Evolutionary conservation across 2,329 filamentous ascomycete genomes (phyloP), one percentile per base, ranked within the genome.

Genomic region (Paraconiothyrium sp.): DNA sequence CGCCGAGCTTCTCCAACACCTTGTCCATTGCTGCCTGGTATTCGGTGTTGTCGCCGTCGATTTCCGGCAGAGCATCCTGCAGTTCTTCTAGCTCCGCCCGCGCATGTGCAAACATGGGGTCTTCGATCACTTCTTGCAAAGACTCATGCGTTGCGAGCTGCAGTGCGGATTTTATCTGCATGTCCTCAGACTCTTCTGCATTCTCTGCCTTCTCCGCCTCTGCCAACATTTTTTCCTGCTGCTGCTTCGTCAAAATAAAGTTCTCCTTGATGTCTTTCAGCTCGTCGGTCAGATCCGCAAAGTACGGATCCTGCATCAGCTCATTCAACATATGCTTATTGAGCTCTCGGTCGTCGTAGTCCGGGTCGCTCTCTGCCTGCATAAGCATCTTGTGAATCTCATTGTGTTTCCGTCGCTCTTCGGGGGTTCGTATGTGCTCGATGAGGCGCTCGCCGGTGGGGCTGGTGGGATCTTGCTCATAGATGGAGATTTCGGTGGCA

Each of bases 241-340:
- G 37, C 54, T 35, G 22, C 20, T 60, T 67, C 2, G 66, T 61
- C 59, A 64, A 63, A 44, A 75, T 68, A 7, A 32, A 34, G 30
- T 58, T 55, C 20, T 58, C 48, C 59, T 74, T 77, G 49, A 77
- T 68, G 9, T 68, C 67, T 52, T 67, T 67, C 39, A 77, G 63
- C 47, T 69, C 69, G 14, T 73, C 65, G 4, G 70, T 62, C 51
- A 77, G 47, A 35, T 74, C 68, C 10, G 67, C 68, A 55, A 75
- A 76, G 11, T 68, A 70, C 10, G 75, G 76, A 46, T 77, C 65
- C 16, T 54, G 24, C 34, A 77, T 70, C n/a, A 77, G 55, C 16
- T 67, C 67, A 44, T 76, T 72, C 37, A 77, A 62, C 30, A 76
- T 51, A 16, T 64, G 66, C 13, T 62, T 67, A 32, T 73, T 70